phyloP scores from a whole-genome alignment of 495 filamentous ascomycete genomes.

The Penicillium paradoxum region DNA sequence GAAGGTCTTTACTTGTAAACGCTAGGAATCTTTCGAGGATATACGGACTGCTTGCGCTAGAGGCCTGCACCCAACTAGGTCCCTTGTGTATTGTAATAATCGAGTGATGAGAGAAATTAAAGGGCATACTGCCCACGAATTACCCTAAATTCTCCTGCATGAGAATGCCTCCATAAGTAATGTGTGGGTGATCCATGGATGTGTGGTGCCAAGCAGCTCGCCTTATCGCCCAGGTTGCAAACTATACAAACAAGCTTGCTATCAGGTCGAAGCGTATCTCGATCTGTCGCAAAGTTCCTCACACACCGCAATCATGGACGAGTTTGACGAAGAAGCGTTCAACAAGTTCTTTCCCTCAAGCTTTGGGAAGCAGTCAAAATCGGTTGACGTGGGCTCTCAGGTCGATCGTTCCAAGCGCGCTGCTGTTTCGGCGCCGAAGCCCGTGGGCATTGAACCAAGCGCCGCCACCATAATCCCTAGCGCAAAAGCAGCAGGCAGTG shows the following conservation, averaged over 20 bases:
- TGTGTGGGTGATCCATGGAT: no score
- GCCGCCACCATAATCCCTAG: conserved; percentile 9
- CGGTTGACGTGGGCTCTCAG: conserved; percentile 70
- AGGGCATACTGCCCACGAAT: not conserved
- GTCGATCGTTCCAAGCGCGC: conserved; percentile 69
- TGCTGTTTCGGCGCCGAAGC: conserved; percentile 29
- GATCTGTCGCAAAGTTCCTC: conserved; percentile 7
- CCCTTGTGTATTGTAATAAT: conserved; percentile 29
- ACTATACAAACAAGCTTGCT: conserved; percentile 34
- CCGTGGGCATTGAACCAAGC: conserved; percentile 21
- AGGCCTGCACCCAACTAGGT: conserved; percentile 10
- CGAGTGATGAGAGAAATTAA: conserved; percentile 12
- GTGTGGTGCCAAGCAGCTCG: no score
- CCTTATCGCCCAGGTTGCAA: conserved; percentile 23
- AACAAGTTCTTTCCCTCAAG: conserved; percentile 74
- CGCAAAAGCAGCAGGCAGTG: conserved; percentile 18
- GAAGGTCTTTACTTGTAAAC: conserved; percentile 96
- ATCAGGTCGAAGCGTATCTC: conserved; percentile 21
- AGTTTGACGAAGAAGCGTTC: conserved; percentile 77
- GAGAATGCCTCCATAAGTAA: no score
- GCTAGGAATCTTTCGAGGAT: conserved; percentile 3
- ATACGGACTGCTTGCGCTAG: conserved; percentile 9
- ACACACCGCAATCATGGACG: conserved; percentile 42
- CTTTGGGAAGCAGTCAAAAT: conserved; percentile 78
- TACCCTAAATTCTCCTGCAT: not conserved